Conservation (phyloP, 805 yeast species). For the Tetrapisispora arboricola region DNA sequence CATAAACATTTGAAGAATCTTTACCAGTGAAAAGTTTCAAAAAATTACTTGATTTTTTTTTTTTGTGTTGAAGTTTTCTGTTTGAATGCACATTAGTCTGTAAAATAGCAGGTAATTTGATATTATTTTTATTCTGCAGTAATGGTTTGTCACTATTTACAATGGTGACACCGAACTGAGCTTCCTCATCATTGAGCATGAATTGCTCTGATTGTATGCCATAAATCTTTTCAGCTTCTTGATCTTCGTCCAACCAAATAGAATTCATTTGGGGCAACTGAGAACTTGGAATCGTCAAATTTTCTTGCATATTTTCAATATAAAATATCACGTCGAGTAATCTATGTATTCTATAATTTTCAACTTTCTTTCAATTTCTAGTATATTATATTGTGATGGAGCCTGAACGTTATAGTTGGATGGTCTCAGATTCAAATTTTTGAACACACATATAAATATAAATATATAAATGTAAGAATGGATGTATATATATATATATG, state of each 20-base stretch:
- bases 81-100: neutral
- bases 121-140: conserved; percentile 21
- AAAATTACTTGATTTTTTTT: conserved; percentile 16
- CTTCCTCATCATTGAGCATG: conserved; percentile 15
- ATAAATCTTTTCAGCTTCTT: conserved; percentile 28
- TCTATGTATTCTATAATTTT: too few species aligned
- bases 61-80: neutral
- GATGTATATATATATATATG: neutral
- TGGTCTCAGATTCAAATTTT: too few species aligned
- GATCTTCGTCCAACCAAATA: conserved; percentile 35
- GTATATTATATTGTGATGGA: too few species aligned
- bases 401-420: too few species aligned
- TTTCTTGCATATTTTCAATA: too few species aligned
- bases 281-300: neutral
- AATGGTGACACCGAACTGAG: conserved; percentile 21
- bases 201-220: conserved; percentile 22
- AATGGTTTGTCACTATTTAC: conserved; percentile 29
- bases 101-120: conserved; percentile 27
- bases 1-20: conserved; percentile 10
- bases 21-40: conserved; percentile 14
- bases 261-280: conserved; percentile 28
- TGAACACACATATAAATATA: too few species aligned
- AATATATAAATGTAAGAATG: too few species aligned
- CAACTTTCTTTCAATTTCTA: too few species aligned
- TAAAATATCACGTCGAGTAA: too few species aligned